Evolutionary conservation across 2,329 filamentous ascomycete genomes (phyloP).

Genomic region (Zymoseptoria tritici): DNA sequence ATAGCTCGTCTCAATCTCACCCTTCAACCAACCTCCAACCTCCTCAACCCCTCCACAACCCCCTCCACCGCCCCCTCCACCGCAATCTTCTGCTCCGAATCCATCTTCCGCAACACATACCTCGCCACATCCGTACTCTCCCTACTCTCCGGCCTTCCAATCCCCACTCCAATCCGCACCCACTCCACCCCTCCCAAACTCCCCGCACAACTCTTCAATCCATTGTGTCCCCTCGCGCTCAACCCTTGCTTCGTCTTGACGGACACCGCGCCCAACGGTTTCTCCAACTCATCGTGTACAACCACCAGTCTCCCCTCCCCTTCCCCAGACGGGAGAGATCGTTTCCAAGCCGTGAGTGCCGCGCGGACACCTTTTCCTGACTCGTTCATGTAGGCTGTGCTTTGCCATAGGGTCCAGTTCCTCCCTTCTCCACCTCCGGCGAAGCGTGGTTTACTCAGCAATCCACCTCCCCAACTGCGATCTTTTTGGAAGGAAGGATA

Average conservation of each 20-base stretch:
- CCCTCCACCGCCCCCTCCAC: constrained; percentile 27
- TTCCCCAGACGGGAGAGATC: constrained; percentile 27
- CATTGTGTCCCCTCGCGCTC: constrained; percentile 40
- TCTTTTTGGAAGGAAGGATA: constrained; percentile 30
- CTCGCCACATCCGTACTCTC: constrained; percentile 60
- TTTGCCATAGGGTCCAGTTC: constrained; percentile 62
- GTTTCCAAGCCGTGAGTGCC: constrained; percentile 53
- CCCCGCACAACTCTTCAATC: constrained; percentile 59
- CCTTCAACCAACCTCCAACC: constrained; percentile 22
- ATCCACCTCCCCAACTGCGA: constrained; percentile 41
- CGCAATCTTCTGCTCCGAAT: constrained; percentile 39
- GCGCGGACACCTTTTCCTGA: constrained; percentile 63
- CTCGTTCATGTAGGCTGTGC: constrained; percentile 74
- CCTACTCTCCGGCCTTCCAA: constrained; percentile 70
- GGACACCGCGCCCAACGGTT: constrained; percentile 58
- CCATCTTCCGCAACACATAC: constrained; percentile 70
- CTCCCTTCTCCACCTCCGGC: constrained; percentile 21
- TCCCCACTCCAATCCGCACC: constrained; percentile 63
- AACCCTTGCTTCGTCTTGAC: constrained; percentile 49
- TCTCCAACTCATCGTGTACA: constrained; percentile 83
- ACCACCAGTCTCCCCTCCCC: constrained; percentile 55
- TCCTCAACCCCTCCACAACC: constrained; percentile 33
- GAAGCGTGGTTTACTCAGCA: constrained; percentile 40
- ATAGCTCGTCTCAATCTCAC: too few species aligned
- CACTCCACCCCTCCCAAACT: constrained; percentile 68